Evolutionary conservation across 306 rosid species (phyloP), one percentile per base, ranked within the genome.

Genomic region (Trichosanthes cucumerina): DNA sequence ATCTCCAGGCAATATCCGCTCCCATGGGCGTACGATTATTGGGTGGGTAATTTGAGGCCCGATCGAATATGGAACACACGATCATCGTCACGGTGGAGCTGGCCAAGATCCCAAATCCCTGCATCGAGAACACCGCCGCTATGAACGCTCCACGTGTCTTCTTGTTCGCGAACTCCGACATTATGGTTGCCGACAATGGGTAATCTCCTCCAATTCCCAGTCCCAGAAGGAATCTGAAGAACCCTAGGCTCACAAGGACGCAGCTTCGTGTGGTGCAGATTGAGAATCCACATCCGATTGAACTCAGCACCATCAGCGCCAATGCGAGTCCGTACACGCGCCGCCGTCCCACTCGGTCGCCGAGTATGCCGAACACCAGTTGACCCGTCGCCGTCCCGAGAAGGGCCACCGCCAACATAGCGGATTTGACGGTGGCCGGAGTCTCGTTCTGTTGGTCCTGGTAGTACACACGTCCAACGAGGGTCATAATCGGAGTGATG

Each of bases 91-190:
- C 96, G 26, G 78, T 33, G 9, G 97, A 86, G 50, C 88, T 58
- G 0, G 92, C 92, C 80, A 92, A 31, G 57, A 92, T 92, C 56
- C 97, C 97, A 26, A 92, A 80, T 0, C 96, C 97, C 80, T 92
- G 97, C 97, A 92, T 90, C 6, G 93, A 86, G 80, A 92, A 92
- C 46, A 90, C 96, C 0, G 92, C 96, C 1, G 96, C 97, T 78
- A 92, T 90, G 83, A 92, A 92, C 18, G 96, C 80, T 0, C 97
- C 97, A 50, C 97, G 84, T 0, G 97, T 92, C 73, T 39, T 84
- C 86, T 87, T 88, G 84, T 90, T 92, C 0, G 97, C 96, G 69
- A 90, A 92, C 79, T 92, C 97, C 9, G 97, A 92, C 97, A 92
- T 92, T 44, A 92, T 92, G 16, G 97, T 92, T 0, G 97, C 87